A percentile compares a stretch with the other conserved stretches of the same genome.
Evolutionary conservation across 352 stramenopile genomes (phyloP).

Genomic region (Pythium sp.): DNA sequence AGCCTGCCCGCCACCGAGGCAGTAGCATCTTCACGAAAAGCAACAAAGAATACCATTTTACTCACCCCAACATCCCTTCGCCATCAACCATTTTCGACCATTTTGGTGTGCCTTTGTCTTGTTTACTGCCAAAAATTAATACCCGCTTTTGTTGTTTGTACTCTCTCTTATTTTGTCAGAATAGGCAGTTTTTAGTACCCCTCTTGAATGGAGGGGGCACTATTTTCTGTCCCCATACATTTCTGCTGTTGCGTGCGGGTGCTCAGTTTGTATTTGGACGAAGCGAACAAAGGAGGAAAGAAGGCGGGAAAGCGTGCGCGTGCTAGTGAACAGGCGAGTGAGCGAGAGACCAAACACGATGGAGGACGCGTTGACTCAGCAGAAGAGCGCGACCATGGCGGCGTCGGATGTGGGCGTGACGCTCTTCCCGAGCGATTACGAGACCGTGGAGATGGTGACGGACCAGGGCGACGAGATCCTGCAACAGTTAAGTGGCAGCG

Average conservation of each 20-base stretch:
- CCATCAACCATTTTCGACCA: neutral
- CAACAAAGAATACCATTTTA: conserved; percentile 1
- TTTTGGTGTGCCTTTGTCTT: neutral
- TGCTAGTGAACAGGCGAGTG: neutral
- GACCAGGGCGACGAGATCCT: conserved; percentile 78
- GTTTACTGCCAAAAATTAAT: neutral
- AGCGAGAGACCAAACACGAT: conserved; percentile 1
- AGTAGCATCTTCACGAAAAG: neutral
- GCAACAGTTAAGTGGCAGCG: conserved; percentile 47
- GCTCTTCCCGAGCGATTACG: conserved; percentile 79
- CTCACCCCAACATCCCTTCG: neutral
- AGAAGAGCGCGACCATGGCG: conserved; percentile 42
- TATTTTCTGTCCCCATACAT: neutral
- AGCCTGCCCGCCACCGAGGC: neutral
- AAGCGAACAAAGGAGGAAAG: neutral
- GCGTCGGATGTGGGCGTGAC: conserved; percentile 57
- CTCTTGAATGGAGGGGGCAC: neutral
- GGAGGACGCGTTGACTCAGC: conserved; percentile 40
- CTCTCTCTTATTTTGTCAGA: neutral
- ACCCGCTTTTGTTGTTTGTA: neutral
- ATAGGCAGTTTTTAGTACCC: neutral
- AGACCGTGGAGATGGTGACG: conserved; percentile 76
- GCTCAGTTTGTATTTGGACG: conserved; percentile 3
- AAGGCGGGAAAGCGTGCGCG: neutral
- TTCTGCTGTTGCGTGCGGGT: neutral